Percentiles rank a stretch among this genome's conserved stretches.
phyloP scores from a whole-genome alignment of 352 stramenopile genomes.

The Peronospora destructor region DNA sequence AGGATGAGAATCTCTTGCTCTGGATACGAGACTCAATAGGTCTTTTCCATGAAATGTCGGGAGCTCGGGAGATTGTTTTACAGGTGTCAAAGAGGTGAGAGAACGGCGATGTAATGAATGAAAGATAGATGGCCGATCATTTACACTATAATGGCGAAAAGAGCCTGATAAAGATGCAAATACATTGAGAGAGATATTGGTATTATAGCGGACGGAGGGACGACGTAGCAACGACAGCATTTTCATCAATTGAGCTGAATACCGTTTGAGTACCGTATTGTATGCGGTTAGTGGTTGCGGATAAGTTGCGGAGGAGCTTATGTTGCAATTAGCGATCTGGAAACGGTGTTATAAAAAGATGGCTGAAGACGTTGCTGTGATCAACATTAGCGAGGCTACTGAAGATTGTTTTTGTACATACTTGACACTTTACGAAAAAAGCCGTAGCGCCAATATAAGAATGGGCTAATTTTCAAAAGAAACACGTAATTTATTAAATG shows the following conservation, averaged over 20 bases:
- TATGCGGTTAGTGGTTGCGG: neutral
- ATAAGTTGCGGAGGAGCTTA: neutral
- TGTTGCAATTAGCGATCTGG: neutral
- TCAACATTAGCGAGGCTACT: no score
- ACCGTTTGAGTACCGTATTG: neutral
- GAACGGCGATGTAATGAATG: neutral
- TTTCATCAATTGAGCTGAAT: neutral
- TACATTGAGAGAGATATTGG: neutral
- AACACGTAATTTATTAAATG: no score
- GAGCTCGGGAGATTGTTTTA: conserved; percentile 8
- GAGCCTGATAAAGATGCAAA: neutral
- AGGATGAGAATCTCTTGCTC: conserved; percentile 41
- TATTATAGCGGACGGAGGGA: neutral
- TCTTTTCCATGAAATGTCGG: conserved; percentile 60
- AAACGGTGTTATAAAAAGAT: neutral
- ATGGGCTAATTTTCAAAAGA: no score
- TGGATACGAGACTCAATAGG: conserved; percentile 52
- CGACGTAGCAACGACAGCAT: neutral
- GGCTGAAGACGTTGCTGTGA: neutral
- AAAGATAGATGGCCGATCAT: neutral
- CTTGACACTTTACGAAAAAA: no score
- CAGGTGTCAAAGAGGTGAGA: conserved; percentile 15
- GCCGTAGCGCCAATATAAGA: no score
- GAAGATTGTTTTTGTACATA: no score
- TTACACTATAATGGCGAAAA: neutral